Percentiles rank a stretch among this genome's conserved stretches.
phyloP scores from a whole-genome alignment of 768 basidiomycete genomes.

The Tylopilus plumbeoviolaceoides region DNA sequence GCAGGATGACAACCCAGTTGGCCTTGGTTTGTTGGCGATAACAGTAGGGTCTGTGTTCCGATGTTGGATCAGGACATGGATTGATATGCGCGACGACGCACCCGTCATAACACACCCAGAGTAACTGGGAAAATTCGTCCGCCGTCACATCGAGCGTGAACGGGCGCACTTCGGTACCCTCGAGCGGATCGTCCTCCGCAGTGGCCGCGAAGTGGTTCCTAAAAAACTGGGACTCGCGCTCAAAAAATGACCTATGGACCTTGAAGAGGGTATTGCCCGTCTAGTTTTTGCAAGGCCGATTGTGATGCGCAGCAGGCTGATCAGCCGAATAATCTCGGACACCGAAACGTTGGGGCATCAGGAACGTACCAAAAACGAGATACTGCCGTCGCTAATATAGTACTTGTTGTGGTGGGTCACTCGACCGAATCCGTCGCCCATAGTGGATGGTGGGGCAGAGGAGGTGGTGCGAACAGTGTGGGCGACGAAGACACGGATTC shows the following conservation, averaged over 20 bases:
- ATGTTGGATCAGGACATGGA: background rate
- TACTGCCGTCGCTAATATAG: conserved; percentile 10
- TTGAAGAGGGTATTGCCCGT: conserved; percentile 47
- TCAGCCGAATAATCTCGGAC: conserved; percentile 4
- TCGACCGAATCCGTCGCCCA: conserved; percentile 14
- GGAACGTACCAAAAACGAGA: conserved; percentile 17
- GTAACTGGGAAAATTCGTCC: conserved; percentile 45
- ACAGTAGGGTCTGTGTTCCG: conserved; percentile 43
- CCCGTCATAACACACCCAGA: conserved; percentile 62
- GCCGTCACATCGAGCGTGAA: conserved; percentile 41
- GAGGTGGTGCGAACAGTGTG: background rate
- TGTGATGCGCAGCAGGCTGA: background rate
- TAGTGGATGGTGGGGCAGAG: background rate
- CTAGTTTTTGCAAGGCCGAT: conserved; percentile 29
- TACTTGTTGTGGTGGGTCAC: conserved; percentile 2
- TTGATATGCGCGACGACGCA: conserved; percentile 15
- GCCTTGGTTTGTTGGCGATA: conserved; percentile 46
- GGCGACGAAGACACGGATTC: background rate
- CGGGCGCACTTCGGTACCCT: conserved; percentile 35
- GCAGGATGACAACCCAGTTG: conserved; percentile 54
- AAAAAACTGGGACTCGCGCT: conserved; percentile 51
- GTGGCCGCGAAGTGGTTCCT: conserved; percentile 29
- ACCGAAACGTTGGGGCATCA: background rate
- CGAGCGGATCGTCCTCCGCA: conserved; percentile 28
- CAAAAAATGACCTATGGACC: conserved; percentile 57